Evolutionary conservation across 352 stramenopile species (phyloP).

Genomic region (Phytophthora vignae): DNA sequence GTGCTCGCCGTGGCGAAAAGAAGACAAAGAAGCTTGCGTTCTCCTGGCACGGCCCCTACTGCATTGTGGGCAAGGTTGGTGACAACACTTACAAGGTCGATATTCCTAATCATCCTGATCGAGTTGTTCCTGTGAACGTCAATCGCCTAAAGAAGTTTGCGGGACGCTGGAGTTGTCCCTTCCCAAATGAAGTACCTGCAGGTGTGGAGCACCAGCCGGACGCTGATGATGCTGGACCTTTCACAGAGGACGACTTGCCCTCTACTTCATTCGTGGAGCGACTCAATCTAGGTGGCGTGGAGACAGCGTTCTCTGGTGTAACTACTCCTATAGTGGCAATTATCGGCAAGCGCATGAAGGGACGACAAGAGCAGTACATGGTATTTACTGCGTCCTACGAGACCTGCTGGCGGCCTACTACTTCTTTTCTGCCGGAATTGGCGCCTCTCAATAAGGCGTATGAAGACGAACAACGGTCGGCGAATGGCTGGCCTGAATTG

Average conservation of each 20-base stretch:
- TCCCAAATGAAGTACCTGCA: not conserved
- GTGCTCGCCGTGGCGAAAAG: too few species aligned
- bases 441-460: not conserved
- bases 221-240: too few species aligned
- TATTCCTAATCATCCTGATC: constrained; percentile 1
- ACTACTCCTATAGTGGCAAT: too few species aligned
- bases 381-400: too few species aligned
- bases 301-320: too few species aligned
- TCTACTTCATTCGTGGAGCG: too few species aligned
- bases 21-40: constrained; percentile 15
- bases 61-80: not conserved
- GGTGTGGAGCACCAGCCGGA: not conserved
- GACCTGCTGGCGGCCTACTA: too few species aligned
- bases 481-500: not conserved
- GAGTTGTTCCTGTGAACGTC: not conserved
- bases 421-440: not conserved
- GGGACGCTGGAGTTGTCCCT: not conserved
- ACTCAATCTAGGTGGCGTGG: too few species aligned
- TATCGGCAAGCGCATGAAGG: too few species aligned
- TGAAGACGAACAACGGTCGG: not conserved
- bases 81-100: not conserved
- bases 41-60: constrained; percentile 19
- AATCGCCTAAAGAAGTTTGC: not conserved
- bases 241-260: too few species aligned
- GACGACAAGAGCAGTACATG: too few species aligned